Evolutionary conservation across 805 yeast genomes (phyloP), one percentile per base, ranked within the genome.

Genomic region (Starmerella geochares): DNA sequence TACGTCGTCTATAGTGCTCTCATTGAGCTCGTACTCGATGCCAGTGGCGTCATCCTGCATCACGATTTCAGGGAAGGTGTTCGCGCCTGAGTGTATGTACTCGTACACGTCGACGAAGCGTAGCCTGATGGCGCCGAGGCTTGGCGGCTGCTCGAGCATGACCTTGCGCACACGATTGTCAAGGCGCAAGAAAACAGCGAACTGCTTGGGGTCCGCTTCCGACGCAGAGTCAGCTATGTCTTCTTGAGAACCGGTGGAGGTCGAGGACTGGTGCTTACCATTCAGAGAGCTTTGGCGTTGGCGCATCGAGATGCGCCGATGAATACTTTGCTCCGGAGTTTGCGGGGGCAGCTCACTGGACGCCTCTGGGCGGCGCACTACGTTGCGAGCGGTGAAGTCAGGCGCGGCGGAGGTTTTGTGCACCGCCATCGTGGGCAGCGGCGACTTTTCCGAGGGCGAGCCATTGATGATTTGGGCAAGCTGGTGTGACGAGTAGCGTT

Each of bases 401-500:
- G 63, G 62, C 0, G 54, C 45, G 10, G 37, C 25, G 13, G 58
- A 46, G 3, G 54, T 36, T 17, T 47, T 42, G 43, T 60, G 60
- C 14, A 58, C 48, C 16, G 44, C 47, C 2, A 51, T 36, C 1
- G 63, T 60, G 2, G 62, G 62, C 35, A 59, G 46, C 28, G 39
- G 25, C 24, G 36, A 46, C 17, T 50, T 36, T 10, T 52, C 56
- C 3, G 51, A 39, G 11, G 54, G 48, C 13, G 50, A 51, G 24
- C 61, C 59, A 28, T 54, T 55, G 41, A 52, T 45, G 17, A 84
- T 71, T 59, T 83, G 84, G 1, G 94, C 86, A 66, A 81, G 81
- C 61, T 90, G 97, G 54, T 88, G 90, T 0, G 96, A 96, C 4
- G 96, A 86, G 62, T 83, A 90, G 49, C 98, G 71, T 58, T 90